phyloP scores from a whole-genome alignment of 2,329 filamentous ascomycete species.

The Colletotrichum salicis region DNA sequence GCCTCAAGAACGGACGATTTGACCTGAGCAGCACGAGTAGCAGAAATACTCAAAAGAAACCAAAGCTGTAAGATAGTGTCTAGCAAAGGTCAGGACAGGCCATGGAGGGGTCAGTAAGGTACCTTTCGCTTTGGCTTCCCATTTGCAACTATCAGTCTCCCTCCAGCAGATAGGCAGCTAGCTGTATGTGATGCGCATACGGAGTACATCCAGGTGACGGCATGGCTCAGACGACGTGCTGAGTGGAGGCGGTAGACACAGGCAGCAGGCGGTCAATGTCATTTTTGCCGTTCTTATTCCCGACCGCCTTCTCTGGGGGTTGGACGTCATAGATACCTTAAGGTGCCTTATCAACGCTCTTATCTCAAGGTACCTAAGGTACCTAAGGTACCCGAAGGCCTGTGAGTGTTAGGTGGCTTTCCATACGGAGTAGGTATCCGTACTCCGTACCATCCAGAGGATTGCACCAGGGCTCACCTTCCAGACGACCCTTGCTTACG shows the following conservation, averaged over 20 bases:
- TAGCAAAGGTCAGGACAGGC: neutral
- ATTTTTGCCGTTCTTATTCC: neutral
- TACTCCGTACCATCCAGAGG: too few relatives aligned
- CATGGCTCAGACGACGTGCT: neutral
- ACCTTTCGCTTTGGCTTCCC: neutral
- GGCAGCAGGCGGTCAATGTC: slow-evolving; percentile 11
- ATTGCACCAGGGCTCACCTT: too few relatives aligned
- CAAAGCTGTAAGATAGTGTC: neutral
- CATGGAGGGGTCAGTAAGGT: too few relatives aligned
- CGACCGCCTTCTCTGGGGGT: neutral
- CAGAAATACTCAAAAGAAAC: neutral
- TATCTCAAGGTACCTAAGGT: neutral
- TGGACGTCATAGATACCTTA: neutral
- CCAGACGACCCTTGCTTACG: too few relatives aligned
- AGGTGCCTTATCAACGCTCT: neutral
- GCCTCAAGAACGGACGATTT: neutral
- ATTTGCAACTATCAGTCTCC: neutral
- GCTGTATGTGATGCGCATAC: neutral
- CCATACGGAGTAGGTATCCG: too few relatives aligned
- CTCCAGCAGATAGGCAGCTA: neutral
- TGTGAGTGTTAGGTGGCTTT: too few relatives aligned
- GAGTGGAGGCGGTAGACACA: slow-evolving; percentile 1
- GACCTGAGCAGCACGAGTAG: neutral
- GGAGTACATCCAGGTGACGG: neutral
- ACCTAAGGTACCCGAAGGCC: too few relatives aligned